A percentile compares a stretch with the other conserved stretches of the same genome.
Conservation (phyloP, 805 yeast genomes). For the Pichia nakasei region DNA sequence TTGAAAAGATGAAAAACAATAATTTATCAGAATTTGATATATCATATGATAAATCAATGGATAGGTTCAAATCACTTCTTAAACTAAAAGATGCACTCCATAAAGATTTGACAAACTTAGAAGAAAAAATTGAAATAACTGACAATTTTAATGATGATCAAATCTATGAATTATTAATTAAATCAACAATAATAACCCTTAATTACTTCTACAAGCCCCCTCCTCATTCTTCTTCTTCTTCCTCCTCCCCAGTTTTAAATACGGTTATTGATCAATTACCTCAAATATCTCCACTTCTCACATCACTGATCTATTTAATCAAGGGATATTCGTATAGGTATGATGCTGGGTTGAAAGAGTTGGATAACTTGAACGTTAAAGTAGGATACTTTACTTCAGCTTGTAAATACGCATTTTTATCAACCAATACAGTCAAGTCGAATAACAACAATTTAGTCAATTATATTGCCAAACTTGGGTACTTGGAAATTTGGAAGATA, state of each 20-base stretch:
- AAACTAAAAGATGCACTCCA: slow-evolving; percentile 14
- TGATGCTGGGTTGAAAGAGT: slow-evolving; percentile 9
- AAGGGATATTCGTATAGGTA: slow-evolving; percentile 12
- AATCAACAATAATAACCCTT: not conserved
- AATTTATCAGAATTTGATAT: slow-evolving; percentile 17
- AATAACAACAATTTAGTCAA: slow-evolving; percentile 1
- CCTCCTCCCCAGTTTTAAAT: too few relatives aligned
- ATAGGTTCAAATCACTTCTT: slow-evolving; percentile 12
- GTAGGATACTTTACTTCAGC: slow-evolving; percentile 16
- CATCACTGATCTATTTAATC: slow-evolving; percentile 20
- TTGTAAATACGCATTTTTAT: slow-evolving; percentile 12
- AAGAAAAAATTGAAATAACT: not conserved
- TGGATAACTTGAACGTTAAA: slow-evolving; percentile 14
- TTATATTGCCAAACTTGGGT: slow-evolving; percentile 11
- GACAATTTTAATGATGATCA: not conserved
- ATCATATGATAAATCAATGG: slow-evolving; percentile 15
- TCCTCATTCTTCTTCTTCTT: too few relatives aligned
- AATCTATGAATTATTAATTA: not conserved
- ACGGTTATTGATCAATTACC: not conserved
- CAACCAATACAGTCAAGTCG: not conserved
- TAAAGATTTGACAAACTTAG: slow-evolving; percentile 8
- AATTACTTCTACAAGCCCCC: not conserved
- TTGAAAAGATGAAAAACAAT: slow-evolving; percentile 9
- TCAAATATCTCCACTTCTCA: slow-evolving; percentile 15
- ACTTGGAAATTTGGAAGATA: slow-evolving; percentile 10